Base-by-base conservation (phyloP, 257 asterid species). In the Vinca minor region DNA sequence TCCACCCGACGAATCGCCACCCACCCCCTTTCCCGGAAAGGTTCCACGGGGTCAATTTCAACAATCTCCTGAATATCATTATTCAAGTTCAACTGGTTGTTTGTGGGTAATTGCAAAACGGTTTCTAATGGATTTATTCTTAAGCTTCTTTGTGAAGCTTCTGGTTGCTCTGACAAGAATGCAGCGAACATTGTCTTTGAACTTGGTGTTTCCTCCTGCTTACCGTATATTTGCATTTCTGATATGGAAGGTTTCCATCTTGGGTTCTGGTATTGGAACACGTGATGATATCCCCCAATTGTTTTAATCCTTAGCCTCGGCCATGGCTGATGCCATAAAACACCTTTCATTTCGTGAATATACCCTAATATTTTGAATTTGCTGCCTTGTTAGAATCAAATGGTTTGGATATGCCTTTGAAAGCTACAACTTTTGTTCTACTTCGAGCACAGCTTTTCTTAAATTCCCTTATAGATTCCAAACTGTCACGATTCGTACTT, bases 311-410 rank as follows among this genome's bases (percentile, higher is more conserved):
- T 67, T 87, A 73, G 68, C 71, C 15, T 76, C 75, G 49, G 81
- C 86, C n/a, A 69, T 94, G 13, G 79, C 76, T 54, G 99, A 94
- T 81, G 91, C 89, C 67, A 64, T 87, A 69, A 94, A 81, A 81
- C 99, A 94, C 82, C 69, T 81, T 49, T 96, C 97, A 28, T 90
- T 94, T 66, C 97, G 97, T 59, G 97, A 87, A 45, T 95, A 94
- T 74, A 66, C 85, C 59, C 85, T 84, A 65, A 97, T n/a, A 90
- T 76, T 76, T 80, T 45, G 96, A 94, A 46, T 94, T 94, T 75
- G 86, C 91, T 54, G 84, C 95, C 21, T 21, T 84, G 77, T 75
- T 94, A 57, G 95, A 90, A 65, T 74, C 92, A 21, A 76, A 60
- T 73, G 87, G 88, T 71, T 69, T 81, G 28, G 92, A 86, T 66